These are phyloP conservation scores for Phytophthora chlamydospora DNA, from an alignment of 352 stramenopile species.

Conservation along the genomic window DNA sequence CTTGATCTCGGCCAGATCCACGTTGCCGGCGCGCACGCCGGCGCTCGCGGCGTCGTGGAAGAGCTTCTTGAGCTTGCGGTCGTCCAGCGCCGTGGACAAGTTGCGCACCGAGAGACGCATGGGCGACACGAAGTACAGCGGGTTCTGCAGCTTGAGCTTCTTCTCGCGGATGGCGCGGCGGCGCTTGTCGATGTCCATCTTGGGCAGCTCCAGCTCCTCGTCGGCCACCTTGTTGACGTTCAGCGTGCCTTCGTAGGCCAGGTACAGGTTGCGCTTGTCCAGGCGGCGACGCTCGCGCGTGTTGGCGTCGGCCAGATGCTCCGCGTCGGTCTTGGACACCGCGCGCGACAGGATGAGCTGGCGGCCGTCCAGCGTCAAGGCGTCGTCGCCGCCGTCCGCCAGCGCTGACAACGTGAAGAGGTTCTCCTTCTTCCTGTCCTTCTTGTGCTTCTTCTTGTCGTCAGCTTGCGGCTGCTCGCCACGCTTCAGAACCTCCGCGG, in stretches of 20 bases:
- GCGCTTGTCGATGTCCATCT: conserved; percentile 95
- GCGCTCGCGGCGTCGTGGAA: conserved; percentile 81
- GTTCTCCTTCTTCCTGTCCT: conserved; percentile 62
- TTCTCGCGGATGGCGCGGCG: conserved; percentile 94
- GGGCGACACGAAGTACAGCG: conserved; percentile 97
- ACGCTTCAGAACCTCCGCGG: conserved; percentile 60
- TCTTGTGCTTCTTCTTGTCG: conserved; percentile 61
- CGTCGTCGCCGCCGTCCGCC: conserved; percentile 62
- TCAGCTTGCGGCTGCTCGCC: conserved; percentile 48
- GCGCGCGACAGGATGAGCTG: conserved; percentile 77
- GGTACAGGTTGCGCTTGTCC: conserved; percentile 97
- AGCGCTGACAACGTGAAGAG: conserved; percentile 70
- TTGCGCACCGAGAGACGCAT: conserved; percentile 95
- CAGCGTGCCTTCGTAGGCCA: conserved; percentile 95
- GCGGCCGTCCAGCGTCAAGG: conserved; percentile 75
- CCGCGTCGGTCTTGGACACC: conserved; percentile 75
- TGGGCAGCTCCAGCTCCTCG: conserved; percentile 82
- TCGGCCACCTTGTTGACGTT: conserved; percentile 92
- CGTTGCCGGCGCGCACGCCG: conserved; percentile 73
- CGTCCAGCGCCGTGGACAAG: conserved; percentile 85
- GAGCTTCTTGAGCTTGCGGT: conserved; percentile 92
- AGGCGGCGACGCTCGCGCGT: conserved; percentile 68
- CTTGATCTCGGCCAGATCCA: conserved; percentile 85
- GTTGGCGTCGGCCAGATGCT: conserved; percentile 62
- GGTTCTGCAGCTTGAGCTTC: conserved; percentile 97